A percentile compares a stretch with the other conserved stretches of the same genome.
These are phyloP conservation scores for Podila clonocystis DNA, from an alignment of 192 early-diverging fungal genomes.

Conservation along the genomic window DNA sequence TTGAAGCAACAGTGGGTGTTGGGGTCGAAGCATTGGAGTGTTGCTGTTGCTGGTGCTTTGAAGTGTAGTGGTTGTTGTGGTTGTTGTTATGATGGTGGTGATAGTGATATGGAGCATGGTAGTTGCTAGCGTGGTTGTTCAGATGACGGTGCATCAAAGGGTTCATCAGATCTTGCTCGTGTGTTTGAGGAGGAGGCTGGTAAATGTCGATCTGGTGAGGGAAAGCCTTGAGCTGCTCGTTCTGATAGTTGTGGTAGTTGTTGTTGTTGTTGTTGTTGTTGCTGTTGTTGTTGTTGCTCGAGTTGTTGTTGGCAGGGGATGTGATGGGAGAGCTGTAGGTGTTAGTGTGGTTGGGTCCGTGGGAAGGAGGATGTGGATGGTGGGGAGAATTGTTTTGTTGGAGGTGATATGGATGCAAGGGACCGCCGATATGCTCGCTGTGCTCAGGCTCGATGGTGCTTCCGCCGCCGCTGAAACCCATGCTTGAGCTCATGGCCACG, in stretches of 20 bases:
- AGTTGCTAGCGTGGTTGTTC: conserved; percentile 18
- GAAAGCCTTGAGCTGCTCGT: conserved; percentile 27
- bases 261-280: not conserved
- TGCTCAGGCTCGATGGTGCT: not conserved
- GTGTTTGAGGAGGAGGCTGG: conserved; percentile 21
- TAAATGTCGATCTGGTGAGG: conserved; percentile 39
- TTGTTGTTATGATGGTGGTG: conserved; percentile 16
- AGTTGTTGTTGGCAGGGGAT: too few species aligned
- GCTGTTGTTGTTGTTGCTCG: not conserved
- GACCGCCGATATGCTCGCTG: not conserved
- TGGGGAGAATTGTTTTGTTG: not conserved
- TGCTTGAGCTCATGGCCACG: conserved; percentile 27
- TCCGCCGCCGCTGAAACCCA: conserved; percentile 18
- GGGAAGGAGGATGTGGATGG: too few species aligned
- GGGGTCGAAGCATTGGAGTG: conserved; percentile 38
- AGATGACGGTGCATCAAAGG: conserved; percentile 21
- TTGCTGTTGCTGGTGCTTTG: not conserved
- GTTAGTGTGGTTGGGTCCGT: too few species aligned
- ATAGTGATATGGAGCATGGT: conserved; percentile 16
- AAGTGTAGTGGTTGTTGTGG: not conserved
- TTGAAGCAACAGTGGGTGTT: conserved; percentile 33
- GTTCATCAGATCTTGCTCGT: conserved; percentile 18
- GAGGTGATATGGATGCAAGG: not conserved
- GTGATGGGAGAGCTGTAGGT: too few species aligned
- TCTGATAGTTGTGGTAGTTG: conserved; percentile 17